A percentile compares a stretch with the other conserved stretches of the same genome.
Evolutionary conservation across 2,329 filamentous ascomycete species (phyloP).

Genomic region (Exophiala sp.): DNA sequence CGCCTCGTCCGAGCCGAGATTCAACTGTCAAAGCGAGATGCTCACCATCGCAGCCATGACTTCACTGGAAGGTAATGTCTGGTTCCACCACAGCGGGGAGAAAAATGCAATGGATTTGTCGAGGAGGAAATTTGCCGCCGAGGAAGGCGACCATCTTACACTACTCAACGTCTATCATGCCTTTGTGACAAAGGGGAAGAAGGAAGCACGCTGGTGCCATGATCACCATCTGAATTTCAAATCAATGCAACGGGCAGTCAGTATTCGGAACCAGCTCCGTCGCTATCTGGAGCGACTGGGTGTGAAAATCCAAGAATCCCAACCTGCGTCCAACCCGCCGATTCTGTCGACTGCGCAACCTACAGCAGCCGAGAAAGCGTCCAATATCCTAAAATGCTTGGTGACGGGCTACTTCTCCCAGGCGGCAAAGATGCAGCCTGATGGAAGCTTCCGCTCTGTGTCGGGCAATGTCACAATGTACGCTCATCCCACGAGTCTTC

Average conservation of each 20-base stretch:
- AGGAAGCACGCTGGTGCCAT: slow-evolving; percentile 79
- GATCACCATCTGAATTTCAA: slow-evolving; percentile 85
- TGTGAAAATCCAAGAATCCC: slow-evolving; percentile 60
- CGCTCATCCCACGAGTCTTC: slow-evolving; percentile 84
- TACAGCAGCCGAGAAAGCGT: slow-evolving; percentile 50
- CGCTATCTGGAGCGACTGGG: slow-evolving; percentile 82
- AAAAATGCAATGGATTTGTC: slow-evolving; percentile 69
- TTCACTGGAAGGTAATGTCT: slow-evolving; percentile 73
- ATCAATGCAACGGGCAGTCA: slow-evolving; percentile 71
- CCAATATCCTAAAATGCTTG: slow-evolving; percentile 76
- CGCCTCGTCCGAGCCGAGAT: slow-evolving; percentile 55
- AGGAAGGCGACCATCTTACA: slow-evolving; percentile 90
- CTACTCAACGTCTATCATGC: slow-evolving; percentile 89
- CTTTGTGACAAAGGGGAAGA: slow-evolving; percentile 75
- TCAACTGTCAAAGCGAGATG: slow-evolving; percentile 77
- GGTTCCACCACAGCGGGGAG: slow-evolving; percentile 72
- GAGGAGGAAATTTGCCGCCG: slow-evolving; percentile 75
- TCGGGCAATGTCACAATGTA: slow-evolving; percentile 70
- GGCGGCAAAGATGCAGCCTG: slow-evolving; percentile 85
- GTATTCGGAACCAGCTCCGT: slow-evolving; percentile 77
- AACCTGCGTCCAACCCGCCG: slow-evolving; percentile 26
- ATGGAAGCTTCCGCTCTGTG: slow-evolving; percentile 85
- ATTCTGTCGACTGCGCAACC: slow-evolving; percentile 30
- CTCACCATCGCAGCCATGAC: slow-evolving; percentile 93
- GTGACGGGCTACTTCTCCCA: slow-evolving; percentile 90